Evolutionary conservation across 768 basidiomycete species (phyloP).

Genomic region (Ramaria sp.): DNA sequence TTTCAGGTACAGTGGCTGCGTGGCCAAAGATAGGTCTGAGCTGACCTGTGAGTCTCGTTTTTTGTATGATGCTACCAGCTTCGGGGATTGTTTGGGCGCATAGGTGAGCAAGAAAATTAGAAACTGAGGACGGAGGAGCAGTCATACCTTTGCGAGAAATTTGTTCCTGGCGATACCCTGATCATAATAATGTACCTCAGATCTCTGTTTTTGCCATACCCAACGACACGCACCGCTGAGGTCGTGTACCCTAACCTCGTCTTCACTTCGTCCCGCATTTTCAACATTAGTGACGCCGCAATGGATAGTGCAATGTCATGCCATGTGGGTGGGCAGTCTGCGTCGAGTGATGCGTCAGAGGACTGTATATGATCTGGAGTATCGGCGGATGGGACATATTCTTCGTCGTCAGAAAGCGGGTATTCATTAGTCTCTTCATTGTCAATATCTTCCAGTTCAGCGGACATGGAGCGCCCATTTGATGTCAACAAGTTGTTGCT

Average conservation of each 20-base stretch:
- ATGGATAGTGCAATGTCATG: constrained; percentile 87
- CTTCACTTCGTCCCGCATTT: constrained; percentile 56
- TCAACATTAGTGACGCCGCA: constrained; percentile 79
- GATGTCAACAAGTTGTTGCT: not conserved
- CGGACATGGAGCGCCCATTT: constrained; percentile 23
- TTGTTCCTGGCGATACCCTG: constrained; percentile 91
- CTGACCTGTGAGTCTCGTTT: constrained; percentile 80
- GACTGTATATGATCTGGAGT: constrained; percentile 3
- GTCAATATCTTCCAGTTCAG: constrained; percentile 13
- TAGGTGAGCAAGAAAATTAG: not conserved
- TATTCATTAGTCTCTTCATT: constrained; percentile 1
- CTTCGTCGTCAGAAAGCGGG: constrained; percentile 7
- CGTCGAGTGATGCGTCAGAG: constrained; percentile 8
- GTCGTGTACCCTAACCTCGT: constrained; percentile 82
- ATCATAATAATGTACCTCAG: not conserved
- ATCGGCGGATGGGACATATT: not conserved
- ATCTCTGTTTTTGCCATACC: not conserved
- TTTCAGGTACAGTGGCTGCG: not conserved
- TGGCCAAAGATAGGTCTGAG: not conserved
- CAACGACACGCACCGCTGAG: constrained; percentile 56
- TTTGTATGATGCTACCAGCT: constrained; percentile 86
- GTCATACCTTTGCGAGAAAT: constrained; percentile 78
- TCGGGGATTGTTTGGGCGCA: not conserved
- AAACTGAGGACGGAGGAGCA: not conserved
- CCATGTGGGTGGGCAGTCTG: constrained; percentile 52